phyloP scores from a whole-genome alignment of 176 grass and related monocot genomes.

The Triticum dicoccoides region DNA sequence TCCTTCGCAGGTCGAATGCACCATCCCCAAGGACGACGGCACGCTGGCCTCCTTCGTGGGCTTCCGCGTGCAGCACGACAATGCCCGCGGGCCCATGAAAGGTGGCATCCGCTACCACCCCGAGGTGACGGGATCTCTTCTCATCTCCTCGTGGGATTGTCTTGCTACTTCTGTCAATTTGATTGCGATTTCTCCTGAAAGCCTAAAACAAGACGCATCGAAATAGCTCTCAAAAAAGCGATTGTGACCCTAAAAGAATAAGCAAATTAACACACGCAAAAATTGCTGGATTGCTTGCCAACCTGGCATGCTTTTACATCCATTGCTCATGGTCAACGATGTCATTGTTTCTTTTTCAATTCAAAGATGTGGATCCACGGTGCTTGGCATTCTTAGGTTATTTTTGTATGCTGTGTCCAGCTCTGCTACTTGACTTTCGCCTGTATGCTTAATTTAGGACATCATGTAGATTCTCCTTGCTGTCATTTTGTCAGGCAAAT shows the following conservation, averaged over 20 bases:
- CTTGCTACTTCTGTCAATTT: background rate
- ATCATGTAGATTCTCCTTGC: background rate
- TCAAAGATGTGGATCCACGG: background rate
- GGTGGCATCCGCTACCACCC: constrained; percentile 93
- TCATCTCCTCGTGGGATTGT: background rate
- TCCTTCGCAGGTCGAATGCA: constrained; percentile 83
- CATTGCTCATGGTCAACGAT: background rate
- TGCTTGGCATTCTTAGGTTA: background rate
- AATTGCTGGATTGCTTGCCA: background rate
- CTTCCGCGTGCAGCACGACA: constrained; percentile 97
- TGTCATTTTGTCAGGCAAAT: constrained; percentile 2
- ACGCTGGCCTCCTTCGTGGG: constrained; percentile 78
- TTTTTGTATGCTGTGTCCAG: background rate
- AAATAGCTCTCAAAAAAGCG: background rate
- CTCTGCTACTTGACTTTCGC: background rate
- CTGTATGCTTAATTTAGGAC: background rate
- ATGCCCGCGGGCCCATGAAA: constrained; percentile 96
- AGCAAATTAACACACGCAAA: background rate
- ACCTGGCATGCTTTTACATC: background rate
- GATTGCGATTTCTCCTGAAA: background rate
- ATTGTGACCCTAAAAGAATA: background rate
- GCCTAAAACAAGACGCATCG: background rate
- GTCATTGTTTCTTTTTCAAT: background rate
- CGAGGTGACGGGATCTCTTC: constrained; percentile 46
- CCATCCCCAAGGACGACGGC: constrained; percentile 94